These are phyloP conservation scores for Cetradonia linearis DNA, from an alignment of 495 filamentous ascomycete genomes.

Conservation along the genomic window DNA sequence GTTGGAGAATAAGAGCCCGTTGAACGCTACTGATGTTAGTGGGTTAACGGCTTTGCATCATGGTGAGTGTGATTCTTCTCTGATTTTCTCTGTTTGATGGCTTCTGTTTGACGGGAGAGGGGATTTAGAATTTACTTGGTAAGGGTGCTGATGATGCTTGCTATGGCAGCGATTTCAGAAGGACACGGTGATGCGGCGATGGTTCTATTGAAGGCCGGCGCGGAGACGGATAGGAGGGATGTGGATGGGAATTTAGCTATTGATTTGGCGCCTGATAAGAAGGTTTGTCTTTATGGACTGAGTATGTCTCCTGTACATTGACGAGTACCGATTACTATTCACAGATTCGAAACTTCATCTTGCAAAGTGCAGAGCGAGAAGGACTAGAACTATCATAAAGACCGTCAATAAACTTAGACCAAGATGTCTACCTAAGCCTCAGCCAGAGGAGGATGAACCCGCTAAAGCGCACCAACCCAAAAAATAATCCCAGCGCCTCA, in stretches of 20 bases:
- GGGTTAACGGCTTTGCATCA: slow-evolving; percentile 89
- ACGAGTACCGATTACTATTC: not conserved
- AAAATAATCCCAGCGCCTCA: not conserved
- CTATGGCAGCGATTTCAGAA: slow-evolving; percentile 54
- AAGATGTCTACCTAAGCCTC: not conserved
- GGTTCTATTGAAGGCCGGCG: slow-evolving; percentile 70
- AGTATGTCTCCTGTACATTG: not conserved
- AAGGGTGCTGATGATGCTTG: no score
- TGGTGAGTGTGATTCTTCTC: slow-evolving; percentile 29
- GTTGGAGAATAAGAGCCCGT: slow-evolving; percentile 61
- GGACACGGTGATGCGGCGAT: slow-evolving; percentile 87
- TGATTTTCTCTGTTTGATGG: not conserved
- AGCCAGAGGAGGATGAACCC: not conserved
- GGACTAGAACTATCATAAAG: slow-evolving; percentile 55
- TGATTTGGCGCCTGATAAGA: slow-evolving; percentile 73
- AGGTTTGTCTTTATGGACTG: slow-evolving; percentile 37
- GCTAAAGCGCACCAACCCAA: not conserved
- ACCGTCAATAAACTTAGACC: not conserved
- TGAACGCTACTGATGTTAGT: slow-evolving; percentile 77
- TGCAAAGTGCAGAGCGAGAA: slow-evolving; percentile 71
- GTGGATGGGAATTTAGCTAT: slow-evolving; percentile 61
- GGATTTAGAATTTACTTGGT: no score
- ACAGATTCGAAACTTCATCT: slow-evolving; percentile 65
- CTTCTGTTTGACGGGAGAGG: not conserved
- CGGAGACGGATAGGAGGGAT: slow-evolving; percentile 72